Conservation (phyloP, 306 rosid genomes). For the Cicer cuneatum region DNA sequence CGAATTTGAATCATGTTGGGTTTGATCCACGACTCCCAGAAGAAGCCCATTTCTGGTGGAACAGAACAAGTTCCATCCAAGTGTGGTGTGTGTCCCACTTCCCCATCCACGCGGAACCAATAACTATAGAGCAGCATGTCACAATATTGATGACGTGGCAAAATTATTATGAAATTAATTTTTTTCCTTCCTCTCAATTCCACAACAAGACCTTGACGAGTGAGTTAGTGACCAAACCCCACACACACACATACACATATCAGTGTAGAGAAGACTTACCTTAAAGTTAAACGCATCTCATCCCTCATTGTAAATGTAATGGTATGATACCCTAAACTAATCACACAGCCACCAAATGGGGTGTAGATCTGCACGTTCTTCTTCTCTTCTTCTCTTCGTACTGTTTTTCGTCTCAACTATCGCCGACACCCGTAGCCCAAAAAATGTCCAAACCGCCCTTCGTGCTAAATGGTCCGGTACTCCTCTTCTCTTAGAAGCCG, state of each 20-base stretch:
- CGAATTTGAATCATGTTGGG: too few relatives aligned
- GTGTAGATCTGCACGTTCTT: conserved; percentile 4
- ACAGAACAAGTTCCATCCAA: background rate
- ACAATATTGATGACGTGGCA: conserved; percentile 34
- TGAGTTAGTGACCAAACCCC: conserved; percentile 3
- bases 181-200: background rate
- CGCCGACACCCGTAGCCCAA: conserved; percentile 59
- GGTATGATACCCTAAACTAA: too few relatives aligned
- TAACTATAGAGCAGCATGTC: conserved; percentile 25
- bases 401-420: conserved; percentile 33
- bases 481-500: conserved; percentile 90
- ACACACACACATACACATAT: background rate
- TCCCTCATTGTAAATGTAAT: too few relatives aligned
- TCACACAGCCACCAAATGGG: background rate
- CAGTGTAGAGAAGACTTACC: background rate
- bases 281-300: too few relatives aligned
- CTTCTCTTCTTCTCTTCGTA: background rate
- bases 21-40: too few relatives aligned
- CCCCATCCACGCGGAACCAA: background rate
- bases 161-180: background rate
- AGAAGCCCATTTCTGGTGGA: background rate
- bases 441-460: conserved; percentile 82
- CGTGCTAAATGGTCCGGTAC: conserved; percentile 89
- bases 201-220: background rate
- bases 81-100: conserved; percentile 6